Base-by-base conservation (phyloP, 1,284 basidiomycete genomes). In the Heterobasidion parviporum region DNA sequence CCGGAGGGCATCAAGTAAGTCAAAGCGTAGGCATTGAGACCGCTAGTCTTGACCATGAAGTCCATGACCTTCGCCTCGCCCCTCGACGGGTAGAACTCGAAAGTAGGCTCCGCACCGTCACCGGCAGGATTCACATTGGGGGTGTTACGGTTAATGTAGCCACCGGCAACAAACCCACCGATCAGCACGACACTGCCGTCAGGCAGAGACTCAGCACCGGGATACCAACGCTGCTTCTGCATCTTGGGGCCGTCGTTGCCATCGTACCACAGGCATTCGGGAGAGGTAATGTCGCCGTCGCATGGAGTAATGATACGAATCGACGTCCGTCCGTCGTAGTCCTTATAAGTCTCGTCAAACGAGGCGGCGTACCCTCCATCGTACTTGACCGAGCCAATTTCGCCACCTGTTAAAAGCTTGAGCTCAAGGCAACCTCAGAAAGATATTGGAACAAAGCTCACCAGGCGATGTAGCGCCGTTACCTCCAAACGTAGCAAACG, bases 21-120 rank as follows among this genome's bases (percentile, higher is more conserved):
- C 62, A 93, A 84, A 0, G 92, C 83, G 63, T 95, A 98, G 6
- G 94, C 78, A 72, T 98, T 98, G 64, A 95, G 80, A 52, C 94
- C 94, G 43, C 91, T 88, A 0, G 94, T 93, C 46, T 82, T 77
- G 59, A 82, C 71, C 72, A 97, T 80, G 73, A 97, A 89, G 55
- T 88, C 73, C 76, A 96, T 86, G 18, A 79, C 73, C 62, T 83
- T 74, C 1, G 86, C 49, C 12, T 33, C 65, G 35, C 81, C 78
- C 55, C 73, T 78, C 12, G 82, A 72, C n/a, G 91, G 94, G 72
- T 81, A 96, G 71, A 93, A 94, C 74, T 95, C 87, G 63, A 79
- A 88, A 0, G 85, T 89, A 14, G 81, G 80, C 56, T 85, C 79
- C 0, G 84, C 80, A 18, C 79, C 83, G 57, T 82, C 82, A 56